These are phyloP conservation scores for Vitrella brassicaformis DNA, from an alignment of 73 alveolate species.

Conservation along the genomic window DNA sequence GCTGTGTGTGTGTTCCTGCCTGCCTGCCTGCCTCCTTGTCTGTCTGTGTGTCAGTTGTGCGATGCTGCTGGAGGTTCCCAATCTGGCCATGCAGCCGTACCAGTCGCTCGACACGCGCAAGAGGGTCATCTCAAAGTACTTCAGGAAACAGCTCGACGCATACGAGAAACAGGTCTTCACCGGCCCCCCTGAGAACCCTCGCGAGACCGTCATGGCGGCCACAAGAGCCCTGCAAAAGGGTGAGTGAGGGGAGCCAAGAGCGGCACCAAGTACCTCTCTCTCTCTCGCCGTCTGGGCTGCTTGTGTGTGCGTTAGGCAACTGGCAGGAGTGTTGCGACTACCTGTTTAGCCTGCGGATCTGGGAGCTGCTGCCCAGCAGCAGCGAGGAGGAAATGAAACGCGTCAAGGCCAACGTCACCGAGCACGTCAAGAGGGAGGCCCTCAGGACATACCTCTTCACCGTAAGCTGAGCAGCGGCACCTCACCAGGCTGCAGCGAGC, in stretches of 20 bases:
- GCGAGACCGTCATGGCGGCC: constrained; percentile 44
- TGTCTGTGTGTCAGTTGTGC: too few relatives aligned
- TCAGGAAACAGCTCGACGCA: constrained; percentile 43
- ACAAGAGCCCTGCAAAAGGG: constrained; percentile 45
- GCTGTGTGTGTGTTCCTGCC: too few relatives aligned
- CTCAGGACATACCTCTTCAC: constrained; percentile 34
- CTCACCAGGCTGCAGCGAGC: not conserved
- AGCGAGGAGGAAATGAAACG: too few relatives aligned
- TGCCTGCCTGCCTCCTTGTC: too few relatives aligned
- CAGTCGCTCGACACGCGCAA: constrained; percentile 13
- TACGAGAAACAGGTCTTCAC: constrained; percentile 37
- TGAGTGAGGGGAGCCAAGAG: too few relatives aligned
- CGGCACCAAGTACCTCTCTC: too few relatives aligned
- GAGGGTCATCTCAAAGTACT: constrained; percentile 36
- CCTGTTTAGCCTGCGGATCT: constrained; percentile 9
- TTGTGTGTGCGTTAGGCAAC: too few relatives aligned
- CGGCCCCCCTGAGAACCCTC: constrained; percentile 45
- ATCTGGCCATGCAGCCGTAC: constrained; percentile 11
- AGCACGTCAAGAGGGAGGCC: constrained; percentile 31
- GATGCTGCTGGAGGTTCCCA: constrained; percentile 48
- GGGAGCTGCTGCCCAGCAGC: constrained; percentile 15
- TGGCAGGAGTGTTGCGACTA: constrained; percentile 38
- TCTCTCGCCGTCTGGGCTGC: too few relatives aligned
- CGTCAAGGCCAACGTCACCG: too few relatives aligned
- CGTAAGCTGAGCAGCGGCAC: not conserved